These are phyloP conservation scores for Herpetospermum pedunculosum DNA, from an alignment of 306 rosid genomes.

Conservation along the genomic window DNA sequence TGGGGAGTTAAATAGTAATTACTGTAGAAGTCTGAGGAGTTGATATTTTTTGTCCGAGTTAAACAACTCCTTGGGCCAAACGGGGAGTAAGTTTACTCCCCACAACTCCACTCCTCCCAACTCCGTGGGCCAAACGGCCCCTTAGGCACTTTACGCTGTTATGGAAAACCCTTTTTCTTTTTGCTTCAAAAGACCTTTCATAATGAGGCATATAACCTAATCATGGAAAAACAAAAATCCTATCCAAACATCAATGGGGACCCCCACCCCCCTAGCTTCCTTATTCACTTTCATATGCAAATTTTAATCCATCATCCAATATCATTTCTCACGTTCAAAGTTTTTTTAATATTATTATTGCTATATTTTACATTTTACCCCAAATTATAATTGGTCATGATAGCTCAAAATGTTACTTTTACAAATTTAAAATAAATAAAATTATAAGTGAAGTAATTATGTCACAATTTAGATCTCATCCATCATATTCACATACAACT, in stretches of 20 bases:
- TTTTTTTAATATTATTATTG: background rate
- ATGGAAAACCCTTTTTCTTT: conserved; percentile 16
- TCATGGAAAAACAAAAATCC: conserved; percentile 19
- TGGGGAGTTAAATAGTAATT: no score
- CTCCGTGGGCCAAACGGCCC: no score
- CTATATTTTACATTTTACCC: background rate
- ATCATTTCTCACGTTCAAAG: conserved; percentile 1
- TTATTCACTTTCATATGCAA: conserved; percentile 5
- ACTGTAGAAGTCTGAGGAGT: no score
- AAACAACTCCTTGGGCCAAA: no score
- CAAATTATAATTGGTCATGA: background rate
- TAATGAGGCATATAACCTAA: conserved; percentile 17
- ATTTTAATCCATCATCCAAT: background rate
- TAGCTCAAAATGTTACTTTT: background rate
- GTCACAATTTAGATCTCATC: no score
- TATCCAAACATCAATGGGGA: conserved; percentile 12
- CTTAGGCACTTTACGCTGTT: conserved; percentile 14
- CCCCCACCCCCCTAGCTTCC: no score
- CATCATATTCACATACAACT: no score
- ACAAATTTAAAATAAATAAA: no score
- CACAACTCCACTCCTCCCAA: no score
- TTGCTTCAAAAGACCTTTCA: conserved; percentile 24
- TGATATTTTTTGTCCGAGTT: no score
- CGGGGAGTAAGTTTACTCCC: no score
- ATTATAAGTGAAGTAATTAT: no score